Base-by-base conservation (phyloP, 495 filamentous ascomycete genomes). In the Haplographium delicatum region DNA sequence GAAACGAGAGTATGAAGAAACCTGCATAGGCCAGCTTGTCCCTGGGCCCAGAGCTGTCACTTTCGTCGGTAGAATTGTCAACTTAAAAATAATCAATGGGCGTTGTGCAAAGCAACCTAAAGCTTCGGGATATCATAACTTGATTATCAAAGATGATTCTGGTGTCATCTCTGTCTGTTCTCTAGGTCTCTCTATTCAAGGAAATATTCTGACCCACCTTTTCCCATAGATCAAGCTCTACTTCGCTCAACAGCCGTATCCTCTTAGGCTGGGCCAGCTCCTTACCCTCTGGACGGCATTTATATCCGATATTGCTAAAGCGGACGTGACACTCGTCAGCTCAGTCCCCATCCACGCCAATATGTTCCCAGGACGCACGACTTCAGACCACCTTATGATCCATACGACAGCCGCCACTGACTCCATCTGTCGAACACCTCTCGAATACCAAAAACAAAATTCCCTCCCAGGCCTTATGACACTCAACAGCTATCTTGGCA, bases 11-110 rank as follows among this genome's bases (percentile, higher is more conserved):
- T 85, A 85, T 47, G 65, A 75, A 20, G 64, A 71, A 28, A 56
- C 62, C 22, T 58, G 65, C 4, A 84, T 86, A 24, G 60, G 64
- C 5, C 55, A 72, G 11, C 67, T 86, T 7, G 51, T 71, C 33
- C 61, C 75, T 9, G 81, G 83, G 1, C 74, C 75, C 0, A 54
- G 57, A 23, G 69, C 68, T 27, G 72, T 83, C 13, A 65, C 68
- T 5, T 73, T 85, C 45, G 71, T 64, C 26, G 83, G 78, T n/a
- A 68, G 82, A 46, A 56, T 86, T 9, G 79, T 77, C 13, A 84
- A 84, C 48, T 66, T 82, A 43, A 72, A 62, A 38, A 72, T 74
- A 42, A 62, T 56, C 20, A 64, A 66, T 28, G 71, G 72, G 0
- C 61, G 65, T 25, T 57, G 35, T 26, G 39, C 47, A 9, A 55